A percentile compares a stretch with the other conserved stretches of the same genome.
Evolutionary conservation across 2,329 filamentous ascomycete genomes (phyloP).

Genomic region (Microdochium trichocladiopsis): DNA sequence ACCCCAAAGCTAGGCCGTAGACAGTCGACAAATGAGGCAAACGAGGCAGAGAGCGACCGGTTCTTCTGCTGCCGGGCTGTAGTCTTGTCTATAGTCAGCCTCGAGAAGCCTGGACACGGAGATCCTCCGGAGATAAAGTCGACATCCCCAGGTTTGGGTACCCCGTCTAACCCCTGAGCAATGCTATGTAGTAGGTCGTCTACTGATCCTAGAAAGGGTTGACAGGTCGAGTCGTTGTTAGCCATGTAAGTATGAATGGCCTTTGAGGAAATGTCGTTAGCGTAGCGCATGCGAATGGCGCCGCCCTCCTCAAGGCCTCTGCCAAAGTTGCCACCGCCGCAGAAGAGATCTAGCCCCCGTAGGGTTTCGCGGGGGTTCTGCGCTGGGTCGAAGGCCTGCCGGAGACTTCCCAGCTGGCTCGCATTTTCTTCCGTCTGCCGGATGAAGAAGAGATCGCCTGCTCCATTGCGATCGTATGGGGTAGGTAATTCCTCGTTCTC

Average conservation of each 20-base stretch:
- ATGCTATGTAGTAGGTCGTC: slow-evolving; percentile 57
- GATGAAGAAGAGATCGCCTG: slow-evolving; percentile 61
- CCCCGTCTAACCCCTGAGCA: slow-evolving; percentile 38
- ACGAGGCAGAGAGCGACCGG: slow-evolving; percentile 70
- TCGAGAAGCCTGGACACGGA: slow-evolving; percentile 72
- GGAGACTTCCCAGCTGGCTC: slow-evolving; percentile 6
- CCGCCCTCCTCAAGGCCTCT: slow-evolving; percentile 68
- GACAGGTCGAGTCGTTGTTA: slow-evolving; percentile 43
- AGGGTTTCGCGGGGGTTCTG: slow-evolving; percentile 24
- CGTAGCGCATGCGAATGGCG: slow-evolving; percentile 56
- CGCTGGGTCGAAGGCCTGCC: background rate
- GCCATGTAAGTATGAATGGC: slow-evolving; percentile 71
- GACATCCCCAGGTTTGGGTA: slow-evolving; percentile 56
- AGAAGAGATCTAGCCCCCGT: slow-evolving; percentile 65
- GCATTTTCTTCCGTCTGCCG: slow-evolving; percentile 29
- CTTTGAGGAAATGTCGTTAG: slow-evolving; percentile 56
- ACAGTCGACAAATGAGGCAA: slow-evolving; percentile 66
- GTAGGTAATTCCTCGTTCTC: slow-evolving; percentile 38
- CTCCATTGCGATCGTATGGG: slow-evolving; percentile 60
- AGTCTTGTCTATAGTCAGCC: slow-evolving; percentile 49
- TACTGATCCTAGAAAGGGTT: slow-evolving; percentile 62
- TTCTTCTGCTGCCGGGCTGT: slow-evolving; percentile 56
- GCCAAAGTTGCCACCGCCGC: slow-evolving; percentile 71
- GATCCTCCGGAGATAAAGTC: slow-evolving; percentile 66
- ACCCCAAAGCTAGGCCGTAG: slow-evolving; percentile 70